phyloP scores from a whole-genome alignment of 306 rosid species.

The Argentina anserina region DNA sequence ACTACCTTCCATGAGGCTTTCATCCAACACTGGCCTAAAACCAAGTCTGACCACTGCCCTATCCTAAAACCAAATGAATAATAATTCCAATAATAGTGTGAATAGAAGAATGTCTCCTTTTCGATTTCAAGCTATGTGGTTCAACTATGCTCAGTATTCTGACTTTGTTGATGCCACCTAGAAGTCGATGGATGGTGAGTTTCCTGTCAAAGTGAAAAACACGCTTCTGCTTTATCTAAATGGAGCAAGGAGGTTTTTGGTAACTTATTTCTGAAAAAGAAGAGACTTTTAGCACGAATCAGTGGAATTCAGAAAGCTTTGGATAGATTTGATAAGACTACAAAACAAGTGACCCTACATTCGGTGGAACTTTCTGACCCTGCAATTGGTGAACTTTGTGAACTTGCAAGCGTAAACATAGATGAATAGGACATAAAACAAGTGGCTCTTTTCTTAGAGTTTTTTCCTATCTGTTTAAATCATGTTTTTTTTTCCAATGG shows the following conservation, averaged over 20 bases:
- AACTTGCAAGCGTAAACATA: background rate
- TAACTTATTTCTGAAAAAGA: background rate
- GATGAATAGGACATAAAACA: background rate
- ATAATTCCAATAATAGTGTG: background rate
- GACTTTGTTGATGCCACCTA: too few species aligned
- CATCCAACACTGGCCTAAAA: background rate
- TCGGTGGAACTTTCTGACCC: too few species aligned
- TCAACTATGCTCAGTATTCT: too few species aligned
- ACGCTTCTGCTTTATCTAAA: too few species aligned
- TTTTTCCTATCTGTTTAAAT: background rate
- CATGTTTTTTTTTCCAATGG: background rate
- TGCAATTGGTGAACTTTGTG: background rate
- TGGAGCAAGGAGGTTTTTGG: background rate
- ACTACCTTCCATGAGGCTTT: background rate
- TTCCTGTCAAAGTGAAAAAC: too few species aligned
- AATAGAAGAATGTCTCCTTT: background rate
- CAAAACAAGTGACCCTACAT: too few species aligned
- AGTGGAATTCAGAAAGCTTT: background rate
- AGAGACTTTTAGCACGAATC: background rate
- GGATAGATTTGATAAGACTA: background rate
- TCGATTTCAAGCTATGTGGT: too few species aligned
- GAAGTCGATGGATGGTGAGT: too few species aligned
- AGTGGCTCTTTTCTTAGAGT: background rate
- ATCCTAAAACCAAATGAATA: background rate
- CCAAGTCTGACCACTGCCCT: background rate